phyloP scores from a whole-genome alignment of 2,329 filamentous ascomycete species.

The Curvularia sp. region DNA sequence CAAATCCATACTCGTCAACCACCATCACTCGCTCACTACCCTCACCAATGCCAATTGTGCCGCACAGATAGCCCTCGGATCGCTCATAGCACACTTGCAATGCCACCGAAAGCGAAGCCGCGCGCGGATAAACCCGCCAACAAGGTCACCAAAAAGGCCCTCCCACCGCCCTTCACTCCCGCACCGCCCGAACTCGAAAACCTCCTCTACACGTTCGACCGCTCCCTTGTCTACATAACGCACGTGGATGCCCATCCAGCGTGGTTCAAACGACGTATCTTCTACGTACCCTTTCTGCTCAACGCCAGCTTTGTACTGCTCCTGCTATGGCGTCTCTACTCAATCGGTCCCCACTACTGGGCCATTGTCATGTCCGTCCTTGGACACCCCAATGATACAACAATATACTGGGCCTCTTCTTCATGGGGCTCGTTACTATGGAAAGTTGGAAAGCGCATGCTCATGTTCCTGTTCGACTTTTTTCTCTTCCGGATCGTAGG shows the following conservation, averaged over 20 bases:
- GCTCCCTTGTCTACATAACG: constrained; percentile 78
- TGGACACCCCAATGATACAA: constrained; percentile 70
- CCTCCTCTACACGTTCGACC: constrained; percentile 71
- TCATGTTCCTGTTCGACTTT: constrained; percentile 78
- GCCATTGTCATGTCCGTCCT: constrained; percentile 68
- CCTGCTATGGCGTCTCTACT: constrained; percentile 72
- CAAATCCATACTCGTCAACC: not conserved
- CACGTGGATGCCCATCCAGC: constrained; percentile 77
- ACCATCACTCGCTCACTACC: not conserved
- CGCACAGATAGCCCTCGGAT: not conserved
- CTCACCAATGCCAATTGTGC: constrained; percentile 8
- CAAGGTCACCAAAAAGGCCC: constrained; percentile 19
- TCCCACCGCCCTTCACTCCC: constrained; percentile 65
- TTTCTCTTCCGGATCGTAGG: constrained; percentile 53
- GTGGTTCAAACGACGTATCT: constrained; percentile 81
- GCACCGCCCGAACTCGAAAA: constrained; percentile 68
- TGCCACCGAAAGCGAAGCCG: constrained; percentile 33
- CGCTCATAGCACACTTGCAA: constrained; percentile 9
- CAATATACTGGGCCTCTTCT: constrained; percentile 63
- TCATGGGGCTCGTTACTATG: constrained; percentile 64
- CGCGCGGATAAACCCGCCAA: constrained; percentile 22
- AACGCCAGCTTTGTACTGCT: constrained; percentile 72
- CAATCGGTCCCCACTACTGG: constrained; percentile 76
- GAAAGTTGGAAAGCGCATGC: constrained; percentile 66
- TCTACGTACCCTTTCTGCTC: constrained; percentile 77